These are phyloP conservation scores for Silybum marianum DNA, from an alignment of 129 eudicot genomes.

Conservation along the genomic window DNA sequence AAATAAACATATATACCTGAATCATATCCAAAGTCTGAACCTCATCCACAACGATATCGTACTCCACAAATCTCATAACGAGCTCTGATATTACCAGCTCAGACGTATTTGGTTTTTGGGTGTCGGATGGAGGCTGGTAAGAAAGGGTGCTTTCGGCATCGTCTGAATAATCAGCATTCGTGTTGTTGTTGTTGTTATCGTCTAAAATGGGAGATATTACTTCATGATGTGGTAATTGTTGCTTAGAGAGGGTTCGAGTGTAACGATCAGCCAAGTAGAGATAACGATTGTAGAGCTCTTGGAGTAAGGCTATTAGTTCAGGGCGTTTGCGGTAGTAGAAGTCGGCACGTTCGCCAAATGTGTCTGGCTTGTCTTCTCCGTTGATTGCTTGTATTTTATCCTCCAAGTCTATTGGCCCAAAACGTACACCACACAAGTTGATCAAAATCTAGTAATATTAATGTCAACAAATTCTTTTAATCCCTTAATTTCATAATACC, in stretches of 20 bases:
- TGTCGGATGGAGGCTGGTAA: slow-evolving; percentile 29
- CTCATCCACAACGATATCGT: slow-evolving; percentile 49
- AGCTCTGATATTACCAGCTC: slow-evolving; percentile 63
- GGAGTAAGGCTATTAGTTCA: slow-evolving; percentile 58
- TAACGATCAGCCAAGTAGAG: slow-evolving; percentile 77
- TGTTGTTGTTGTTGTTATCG: neutral
- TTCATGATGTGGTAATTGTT: slow-evolving; percentile 23
- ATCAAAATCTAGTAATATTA: neutral
- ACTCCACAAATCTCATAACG: slow-evolving; percentile 62
- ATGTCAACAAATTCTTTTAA: neutral
- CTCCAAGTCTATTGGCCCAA: slow-evolving; percentile 61
- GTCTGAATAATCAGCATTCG: slow-evolving; percentile 34
- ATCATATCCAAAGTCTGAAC: slow-evolving; percentile 34
- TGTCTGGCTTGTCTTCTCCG: slow-evolving; percentile 51
- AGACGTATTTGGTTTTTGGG: slow-evolving; percentile 21
- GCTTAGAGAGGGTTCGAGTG: slow-evolving; percentile 59
- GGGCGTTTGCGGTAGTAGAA: slow-evolving; percentile 80
- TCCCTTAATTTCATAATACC: neutral
- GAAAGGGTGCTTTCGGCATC: slow-evolving; percentile 60
- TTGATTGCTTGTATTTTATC: slow-evolving; percentile 55
- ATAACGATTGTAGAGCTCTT: slow-evolving; percentile 74
- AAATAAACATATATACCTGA: slow-evolving; percentile 2
- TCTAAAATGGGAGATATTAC: slow-evolving; percentile 6
- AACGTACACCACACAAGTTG: neutral
- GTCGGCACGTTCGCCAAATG: slow-evolving; percentile 75